Evolutionary conservation across 306 rosid species (phyloP), one percentile per base, ranked within the genome.

Genomic region (Spatholobus suberectus): DNA sequence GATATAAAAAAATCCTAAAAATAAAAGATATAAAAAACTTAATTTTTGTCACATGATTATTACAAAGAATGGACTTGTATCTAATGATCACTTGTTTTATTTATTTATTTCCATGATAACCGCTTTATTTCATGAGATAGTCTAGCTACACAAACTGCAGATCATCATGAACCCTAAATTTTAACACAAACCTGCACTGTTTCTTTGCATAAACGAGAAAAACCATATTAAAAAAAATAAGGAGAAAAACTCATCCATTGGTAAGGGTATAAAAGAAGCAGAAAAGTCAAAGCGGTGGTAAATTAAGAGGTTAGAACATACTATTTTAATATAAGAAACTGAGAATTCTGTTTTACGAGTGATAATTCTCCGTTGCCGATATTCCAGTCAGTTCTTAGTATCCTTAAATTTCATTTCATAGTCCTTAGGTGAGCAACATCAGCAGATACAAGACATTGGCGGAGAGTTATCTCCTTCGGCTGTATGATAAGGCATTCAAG

Each of bases 401-500:
- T 61, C 68, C 24, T 65, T 32, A 65, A 65, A 66, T 66, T 66
- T 63, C 70, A 63, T 63, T 63, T 61, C 35, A 59, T 26, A 24
- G 37, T 9, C 1, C 23, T 29, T 38, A 18, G 0, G 29, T 68
- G 18, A 40, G 38, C 35, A 41, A 69, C 52, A 69, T 43, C 37
- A 24, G 57, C 57, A 5, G 73, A 70, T 75, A 79, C 70, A 29
- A 52, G 76, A 5, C 81, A 61, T 47, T 8, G 76, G 57, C 27
- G 47, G 51, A 34, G 76, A 65, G 62, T 75, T 43, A 63, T n/a
- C n/a, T 73, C 61, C 27, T 73, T 73, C 18, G 68, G 44, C 65
- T 21, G 55, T 63, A 35, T 68, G 78, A 75, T 41, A 61, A 78
- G 85, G 84, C 88, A 81, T 57, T 80, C 49, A 59, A 62, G 83